Evolutionary conservation across 1,284 basidiomycete genomes (phyloP).

Genomic region (Cryptococcus sp.): DNA sequence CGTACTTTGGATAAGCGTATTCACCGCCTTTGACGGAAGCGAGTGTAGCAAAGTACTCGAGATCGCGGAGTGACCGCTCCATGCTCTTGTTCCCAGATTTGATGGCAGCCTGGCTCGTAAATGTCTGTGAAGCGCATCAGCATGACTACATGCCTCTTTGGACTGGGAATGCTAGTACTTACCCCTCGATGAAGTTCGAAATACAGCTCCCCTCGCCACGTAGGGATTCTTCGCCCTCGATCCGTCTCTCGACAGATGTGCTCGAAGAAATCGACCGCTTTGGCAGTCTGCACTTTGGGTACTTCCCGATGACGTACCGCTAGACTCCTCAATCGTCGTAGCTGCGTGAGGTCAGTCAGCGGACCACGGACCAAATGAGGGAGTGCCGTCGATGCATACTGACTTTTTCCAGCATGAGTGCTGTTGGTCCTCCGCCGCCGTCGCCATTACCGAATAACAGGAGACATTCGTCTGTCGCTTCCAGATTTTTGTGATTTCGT

Average conservation of each 20-base stretch:
- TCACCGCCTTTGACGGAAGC: constrained; percentile 66
- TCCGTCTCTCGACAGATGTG: constrained; percentile 66
- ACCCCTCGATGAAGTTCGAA: constrained; percentile 69
- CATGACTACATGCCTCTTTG: background rate
- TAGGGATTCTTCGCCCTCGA: constrained; percentile 72
- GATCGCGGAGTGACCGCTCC: constrained; percentile 79
- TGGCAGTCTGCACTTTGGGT: constrained; percentile 71
- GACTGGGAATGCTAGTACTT: background rate
- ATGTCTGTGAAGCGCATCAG: constrained; percentile 55
- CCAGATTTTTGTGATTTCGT: constrained; percentile 84
- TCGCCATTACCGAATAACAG: constrained; percentile 91
- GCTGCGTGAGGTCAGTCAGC: constrained; percentile 5
- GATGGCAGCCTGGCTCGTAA: constrained; percentile 84
- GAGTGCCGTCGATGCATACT: constrained; percentile 66
- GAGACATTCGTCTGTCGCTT: constrained; percentile 63
- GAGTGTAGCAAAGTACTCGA: constrained; percentile 78
- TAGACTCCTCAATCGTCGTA: constrained; percentile 18
- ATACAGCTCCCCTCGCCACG: constrained; percentile 87
- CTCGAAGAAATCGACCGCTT: constrained; percentile 78
- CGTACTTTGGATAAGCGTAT: constrained; percentile 58
- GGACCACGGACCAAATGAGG: background rate
- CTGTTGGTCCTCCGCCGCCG: constrained; percentile 60
- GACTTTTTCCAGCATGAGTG: constrained; percentile 84
- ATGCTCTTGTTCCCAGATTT: constrained; percentile 91
- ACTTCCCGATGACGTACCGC: constrained; percentile 48